Base-by-base conservation (phyloP, 176 grass and related monocot species). In the Eragrostis nindensis region DNA sequence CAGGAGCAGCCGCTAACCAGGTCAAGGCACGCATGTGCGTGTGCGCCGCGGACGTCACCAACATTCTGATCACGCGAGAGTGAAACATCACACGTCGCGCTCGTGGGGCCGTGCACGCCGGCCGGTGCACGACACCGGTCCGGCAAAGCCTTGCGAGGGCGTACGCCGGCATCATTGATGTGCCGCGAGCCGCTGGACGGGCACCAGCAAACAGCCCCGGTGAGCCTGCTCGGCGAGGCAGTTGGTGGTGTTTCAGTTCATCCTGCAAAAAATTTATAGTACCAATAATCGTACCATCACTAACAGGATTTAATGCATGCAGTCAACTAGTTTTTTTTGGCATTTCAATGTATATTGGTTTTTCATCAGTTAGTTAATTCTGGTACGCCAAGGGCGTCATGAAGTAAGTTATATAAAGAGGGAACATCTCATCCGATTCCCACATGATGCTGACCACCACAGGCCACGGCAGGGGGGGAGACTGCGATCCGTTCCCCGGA, bases 401-500 rank as follows among this genome's bases (percentile, higher is more conserved):
- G n/a, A 73, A 80, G 14, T 73, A n/a, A n/a, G n/a, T n/a, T n/a
- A n/a, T 82, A 8, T 24, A 68, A 67, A 16, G 74, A 87, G 80
- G 75, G 17, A 41, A 19, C 87, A 80, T 75, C 63, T 47, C 70
- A 47, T 84, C 55, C 45, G 59, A 71, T 81, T 57, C 82, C 36
- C 82, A 81, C 82, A 68, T 82, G 87, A 90, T 68, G 83, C 24
- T 73, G 83, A 71, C 83, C 60, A 82, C 21, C 74, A 49, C 47
- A 17, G 36, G 55, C 59, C 67, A 62, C 25, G 7, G 38, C 10
- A 3, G 52, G 1, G 6, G 19, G 55, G 60, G 25, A 44, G 68
- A 29, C 49, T 60, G 70, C 75, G 70, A 60, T 46, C 63, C 75
- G 56, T 30, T 43, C 62, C 54, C 22, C 69, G 36, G 48, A 80